Evolutionary conservation across 176 grass and related monocot species (phyloP).

Genomic region (Carex pumila): DNA sequence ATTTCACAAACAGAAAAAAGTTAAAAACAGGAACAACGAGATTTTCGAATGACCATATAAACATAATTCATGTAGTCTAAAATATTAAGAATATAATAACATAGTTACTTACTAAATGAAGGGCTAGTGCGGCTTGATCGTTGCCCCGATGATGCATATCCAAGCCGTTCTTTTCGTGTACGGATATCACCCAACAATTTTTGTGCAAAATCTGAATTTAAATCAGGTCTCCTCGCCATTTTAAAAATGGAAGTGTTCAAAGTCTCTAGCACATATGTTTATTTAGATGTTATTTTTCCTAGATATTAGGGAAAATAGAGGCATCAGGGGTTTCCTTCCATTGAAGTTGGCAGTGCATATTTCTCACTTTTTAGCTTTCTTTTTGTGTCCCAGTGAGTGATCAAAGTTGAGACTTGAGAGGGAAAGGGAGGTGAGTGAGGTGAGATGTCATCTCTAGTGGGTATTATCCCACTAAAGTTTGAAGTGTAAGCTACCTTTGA

Average conservation of each 20-base stretch:
- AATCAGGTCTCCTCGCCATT: constrained; percentile 51
- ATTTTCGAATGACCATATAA: background rate
- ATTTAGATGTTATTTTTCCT: constrained; percentile 22
- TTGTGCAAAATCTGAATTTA: constrained; percentile 78
- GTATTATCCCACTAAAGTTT: constrained; percentile 24
- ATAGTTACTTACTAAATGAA: constrained; percentile 13
- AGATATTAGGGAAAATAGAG: constrained; percentile 13
- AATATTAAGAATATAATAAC: background rate
- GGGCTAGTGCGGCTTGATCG: constrained; percentile 5
- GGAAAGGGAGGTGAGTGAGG: constrained; percentile 25
- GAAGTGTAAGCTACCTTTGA: constrained; percentile 32
- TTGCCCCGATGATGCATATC: constrained; percentile 34
- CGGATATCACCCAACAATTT: constrained; percentile 86
- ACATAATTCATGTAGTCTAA: background rate
- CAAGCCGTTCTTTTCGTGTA: constrained; percentile 63
- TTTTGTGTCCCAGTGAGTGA: constrained; percentile 12
- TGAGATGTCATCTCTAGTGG: constrained; percentile 30
- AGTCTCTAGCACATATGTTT: background rate
- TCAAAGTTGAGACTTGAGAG: constrained; percentile 19
- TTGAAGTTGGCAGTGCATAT: constrained; percentile 29
- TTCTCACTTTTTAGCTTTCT: constrained; percentile 23
- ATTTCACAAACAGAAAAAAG: background rate
- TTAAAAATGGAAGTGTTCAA: background rate
- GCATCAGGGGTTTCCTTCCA: constrained; percentile 15
- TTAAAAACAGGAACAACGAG: background rate